Base-by-base conservation (phyloP, 352 stramenopile species). In the Halophytophthora polymorphica region DNA sequence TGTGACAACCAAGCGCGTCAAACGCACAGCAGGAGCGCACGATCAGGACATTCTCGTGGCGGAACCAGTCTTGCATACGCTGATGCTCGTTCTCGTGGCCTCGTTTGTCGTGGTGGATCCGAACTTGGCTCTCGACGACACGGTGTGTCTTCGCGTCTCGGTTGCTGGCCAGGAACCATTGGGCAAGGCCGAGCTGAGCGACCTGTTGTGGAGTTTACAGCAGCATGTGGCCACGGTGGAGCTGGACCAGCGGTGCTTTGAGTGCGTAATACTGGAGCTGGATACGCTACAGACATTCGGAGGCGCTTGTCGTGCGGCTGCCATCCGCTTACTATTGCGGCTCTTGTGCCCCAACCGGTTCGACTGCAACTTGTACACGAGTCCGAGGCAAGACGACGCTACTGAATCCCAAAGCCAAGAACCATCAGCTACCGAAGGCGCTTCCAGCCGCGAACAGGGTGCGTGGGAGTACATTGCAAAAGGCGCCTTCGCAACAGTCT, bases 191-290 rank as follows among this genome's bases (percentile, higher is more conserved):
- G 34, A 10, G 2, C 45, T 52, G 1, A 46, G 28, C 2, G 71
- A 84, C 19, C 29, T 88, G 22, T 51, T 88, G 21, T 73, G 66
- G 58, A 65, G 31, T 1, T 40, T 88, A 0, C 77, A 88, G 37
- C 62, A 64, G 11, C 70, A 80, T 28, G 66, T 76, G 22, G 40
- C 33, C 5, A 28, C 19, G 2, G 34, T 55, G 10, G 55, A 54
- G 14, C 31, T 73, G 33, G 46, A 67, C 29, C 21, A 50, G 29
- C 34, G 46, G 29, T 48, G 54, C 11, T 57, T 66, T 23, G 68
- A 78, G 45, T 38, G 37, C 1, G 33, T 74, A 7, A 51, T 71
- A n/a, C 43, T 65, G 6, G 62, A 77, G 17, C 50, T 78, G 56
- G 51, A 70, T 42, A 53, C 59, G 8, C 35, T 70, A 5, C 50